Percentiles rank a stretch among this genome's conserved stretches.
These are phyloP conservation scores for Colletotrichum cuscutae DNA, from an alignment of 2,329 filamentous ascomycete species.

Conservation along the genomic window DNA sequence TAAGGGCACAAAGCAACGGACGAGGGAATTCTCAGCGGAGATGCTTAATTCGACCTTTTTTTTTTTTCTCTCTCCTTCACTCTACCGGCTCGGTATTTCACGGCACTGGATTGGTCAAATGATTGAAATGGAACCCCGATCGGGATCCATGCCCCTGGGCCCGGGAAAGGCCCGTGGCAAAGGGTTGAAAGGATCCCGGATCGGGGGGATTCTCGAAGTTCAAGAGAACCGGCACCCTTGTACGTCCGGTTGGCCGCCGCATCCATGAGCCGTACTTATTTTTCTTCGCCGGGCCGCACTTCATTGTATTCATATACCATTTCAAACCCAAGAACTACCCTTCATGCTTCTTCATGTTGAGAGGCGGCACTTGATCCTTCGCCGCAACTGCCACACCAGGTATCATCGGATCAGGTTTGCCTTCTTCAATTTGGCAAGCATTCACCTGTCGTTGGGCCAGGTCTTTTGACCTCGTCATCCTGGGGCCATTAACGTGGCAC, in stretches of 20 bases:
- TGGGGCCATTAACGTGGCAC: background rate
- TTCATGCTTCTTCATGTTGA: background rate
- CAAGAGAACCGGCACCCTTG: too few relatives aligned
- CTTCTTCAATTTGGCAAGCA: background rate
- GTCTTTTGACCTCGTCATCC: background rate
- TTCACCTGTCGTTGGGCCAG: background rate
- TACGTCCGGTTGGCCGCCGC: too few relatives aligned
- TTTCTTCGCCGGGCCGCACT: background rate
- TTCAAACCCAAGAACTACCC: background rate
- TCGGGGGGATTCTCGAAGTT: background rate
- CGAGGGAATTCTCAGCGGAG: constrained; percentile 17
- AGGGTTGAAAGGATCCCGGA: background rate
- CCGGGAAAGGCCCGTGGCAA: constrained; percentile 9
- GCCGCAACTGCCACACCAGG: background rate
- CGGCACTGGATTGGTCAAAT: background rate
- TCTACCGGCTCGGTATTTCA: background rate
- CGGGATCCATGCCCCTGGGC: constrained; percentile 14
- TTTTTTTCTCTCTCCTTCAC: too few relatives aligned
- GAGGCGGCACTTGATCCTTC: background rate
- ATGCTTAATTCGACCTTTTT: constrained; percentile 12
- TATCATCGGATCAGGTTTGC: too few relatives aligned
- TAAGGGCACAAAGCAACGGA: constrained; percentile 26
- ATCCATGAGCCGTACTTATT: background rate
- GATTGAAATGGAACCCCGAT: background rate
- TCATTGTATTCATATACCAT: background rate